A percentile compares a stretch with the other conserved stretches of the same genome.
Evolutionary conservation across 1,139 yeast species (phyloP).

Genomic region (Lodderomyces parapsilosis): DNA sequence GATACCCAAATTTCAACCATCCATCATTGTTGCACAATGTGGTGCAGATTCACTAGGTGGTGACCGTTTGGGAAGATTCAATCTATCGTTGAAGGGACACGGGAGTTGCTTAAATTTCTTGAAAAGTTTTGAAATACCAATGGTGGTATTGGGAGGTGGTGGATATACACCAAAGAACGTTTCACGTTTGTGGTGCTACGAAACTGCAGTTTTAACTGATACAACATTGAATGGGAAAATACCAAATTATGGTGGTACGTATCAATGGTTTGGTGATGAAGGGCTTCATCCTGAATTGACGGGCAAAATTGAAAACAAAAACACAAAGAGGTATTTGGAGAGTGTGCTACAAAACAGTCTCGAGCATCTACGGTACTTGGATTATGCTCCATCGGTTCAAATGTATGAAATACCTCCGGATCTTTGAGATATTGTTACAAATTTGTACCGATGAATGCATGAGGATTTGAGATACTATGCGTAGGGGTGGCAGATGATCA

Average conservation of each 20-base stretch:
- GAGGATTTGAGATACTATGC: too few species aligned
- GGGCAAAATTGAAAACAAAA: slow-evolving; percentile 85
- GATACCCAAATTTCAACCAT: slow-evolving; percentile 79
- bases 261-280: slow-evolving; percentile 86
- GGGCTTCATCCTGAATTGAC: slow-evolving; percentile 87
- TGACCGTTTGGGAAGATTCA: slow-evolving; percentile 91
- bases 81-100: slow-evolving; percentile 85
- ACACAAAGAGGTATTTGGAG: slow-evolving; percentile 80
- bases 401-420: slow-evolving; percentile 92
- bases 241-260: slow-evolving; percentile 79
- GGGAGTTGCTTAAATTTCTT: slow-evolving; percentile 92
- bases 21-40: slow-evolving; percentile 92
- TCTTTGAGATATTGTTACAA: too few species aligned
- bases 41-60: slow-evolving; percentile 97
- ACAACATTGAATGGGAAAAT: slow-evolving; percentile 71
- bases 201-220: slow-evolving; percentile 83
- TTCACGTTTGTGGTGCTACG: slow-evolving; percentile 92
- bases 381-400: slow-evolving; percentile 93
- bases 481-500: too few species aligned
- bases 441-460: too few species aligned
- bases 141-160: slow-evolving; percentile 94
- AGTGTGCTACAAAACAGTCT: slow-evolving; percentile 71
- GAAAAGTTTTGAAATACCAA: slow-evolving; percentile 81
- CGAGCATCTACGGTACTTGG: slow-evolving; percentile 78
- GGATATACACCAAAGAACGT: slow-evolving; percentile 97